Evolutionary conservation across 192 early-diverging fungal species (phyloP).

Genomic region (Bifiguratus adelaidae): DNA sequence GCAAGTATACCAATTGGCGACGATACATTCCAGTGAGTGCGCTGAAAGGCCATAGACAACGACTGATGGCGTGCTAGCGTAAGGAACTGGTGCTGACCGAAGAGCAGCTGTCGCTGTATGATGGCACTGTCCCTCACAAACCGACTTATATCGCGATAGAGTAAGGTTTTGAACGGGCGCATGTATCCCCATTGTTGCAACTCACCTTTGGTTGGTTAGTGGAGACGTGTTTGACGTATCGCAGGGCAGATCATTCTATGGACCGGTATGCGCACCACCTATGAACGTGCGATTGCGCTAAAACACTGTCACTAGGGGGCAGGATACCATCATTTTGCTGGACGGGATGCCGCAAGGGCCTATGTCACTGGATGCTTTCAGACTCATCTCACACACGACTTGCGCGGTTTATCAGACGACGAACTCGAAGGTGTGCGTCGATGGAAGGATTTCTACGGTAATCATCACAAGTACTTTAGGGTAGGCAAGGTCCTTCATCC

Average conservation of each 20-base stretch:
- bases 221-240: conserved; percentile 95
- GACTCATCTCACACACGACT: conserved; percentile 88
- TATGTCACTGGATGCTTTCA: conserved; percentile 94
- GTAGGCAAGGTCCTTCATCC: conserved; percentile 74
- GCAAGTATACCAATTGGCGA: conserved; percentile 59
- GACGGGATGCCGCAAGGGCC: conserved; percentile 86
- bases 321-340: conserved; percentile 82
- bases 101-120: conserved; percentile 68
- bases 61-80: conserved; percentile 12
- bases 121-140: conserved; percentile 69
- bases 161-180: conserved; percentile 23
- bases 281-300: background rate
- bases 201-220: conserved; percentile 18
- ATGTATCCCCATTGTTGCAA: background rate
- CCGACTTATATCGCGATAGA: conserved; percentile 87
- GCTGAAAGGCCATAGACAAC: background rate
- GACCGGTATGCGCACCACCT: conserved; percentile 34
- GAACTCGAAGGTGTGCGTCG: conserved; percentile 65
- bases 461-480: conserved; percentile 78
- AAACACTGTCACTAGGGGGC: conserved; percentile 30
- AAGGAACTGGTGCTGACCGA: conserved; percentile 57
- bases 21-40: conserved; percentile 54
- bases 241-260: conserved; percentile 66
- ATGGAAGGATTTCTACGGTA: conserved; percentile 86
- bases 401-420: conserved; percentile 64